Evolutionary conservation across 2,329 filamentous ascomycete genomes (phyloP), one percentile per base, ranked within the genome.

Genomic region (Arthroderma sp.): DNA sequence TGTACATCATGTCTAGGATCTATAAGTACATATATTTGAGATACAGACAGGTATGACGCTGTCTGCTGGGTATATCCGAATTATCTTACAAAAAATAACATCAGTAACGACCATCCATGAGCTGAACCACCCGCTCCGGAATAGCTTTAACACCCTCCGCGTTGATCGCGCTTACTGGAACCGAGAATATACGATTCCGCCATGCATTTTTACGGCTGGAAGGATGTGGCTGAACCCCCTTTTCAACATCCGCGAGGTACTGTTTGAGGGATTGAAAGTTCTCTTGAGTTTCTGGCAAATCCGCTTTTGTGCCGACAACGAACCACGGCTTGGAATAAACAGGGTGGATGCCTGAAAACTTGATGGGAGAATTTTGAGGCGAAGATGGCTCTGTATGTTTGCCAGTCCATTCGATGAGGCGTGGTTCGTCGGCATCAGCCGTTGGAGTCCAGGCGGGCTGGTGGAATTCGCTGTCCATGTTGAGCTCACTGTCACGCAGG

Each of bases 271-370:
- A 64, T 32, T 62, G 64, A 60, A 85, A 98, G 58, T 91, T 93
- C 27, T 78, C 74, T 60, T 87, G 76, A 1, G 91, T 94, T 3
- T 74, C 75, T 3, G 80, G 77, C 44, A 94, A 61, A 60, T 96
- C 89, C 1, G 85, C 88, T 65, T 96, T 96, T 15, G 88, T 95
- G 1, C 85, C 89, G 37, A 95, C 80, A 4, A 95, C 88, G 56
- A 94, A 91, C 91, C 91, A 98, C 1, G 91, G 88, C 67, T 98
- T 98, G 31, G 77, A 77, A n/a, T 84, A 83, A 52, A 96, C 93
- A 36, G 82, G 78, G n/a, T 84, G 71, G 11, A 47, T 40, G 28
- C 38, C 39, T 36, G 41, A 49, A 49, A 45, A 50, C 38, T 31
- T 49, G 5, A 22, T 47, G 43, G 2, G 46, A 36, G 11, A 15